phyloP scores from a whole-genome alignment of 495 filamentous ascomycete genomes.

The Pyronema omphalodes region DNA sequence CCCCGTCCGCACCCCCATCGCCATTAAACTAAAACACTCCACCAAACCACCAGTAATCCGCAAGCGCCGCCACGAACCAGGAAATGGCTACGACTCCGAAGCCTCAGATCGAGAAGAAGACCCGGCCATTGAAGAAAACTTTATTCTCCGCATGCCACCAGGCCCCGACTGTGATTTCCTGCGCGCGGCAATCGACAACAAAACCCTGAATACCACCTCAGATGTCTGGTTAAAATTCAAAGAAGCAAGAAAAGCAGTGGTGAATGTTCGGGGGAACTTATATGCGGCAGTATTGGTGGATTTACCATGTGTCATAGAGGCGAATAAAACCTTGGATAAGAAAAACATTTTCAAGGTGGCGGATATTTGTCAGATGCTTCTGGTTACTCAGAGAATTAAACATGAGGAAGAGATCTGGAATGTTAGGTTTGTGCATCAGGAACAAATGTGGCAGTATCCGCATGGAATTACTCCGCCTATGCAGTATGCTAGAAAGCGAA shows the following conservation, averaged over 20 bases:
- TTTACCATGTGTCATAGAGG: constrained; percentile 78
- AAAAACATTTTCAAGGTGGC: constrained; percentile 81
- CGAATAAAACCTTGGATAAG: constrained; percentile 91
- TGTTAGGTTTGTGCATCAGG: constrained; percentile 23
- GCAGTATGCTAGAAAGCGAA: constrained; percentile 62
- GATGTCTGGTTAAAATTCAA: constrained; percentile 67
- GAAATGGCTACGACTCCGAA: constrained; percentile 94
- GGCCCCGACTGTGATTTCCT: constrained; percentile 73
- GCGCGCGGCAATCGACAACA: constrained; percentile 47
- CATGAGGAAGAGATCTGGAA: constrained; percentile 49
- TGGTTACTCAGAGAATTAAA: constrained; percentile 52
- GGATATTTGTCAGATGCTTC: constrained; percentile 88
- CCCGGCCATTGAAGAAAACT: constrained; percentile 69
- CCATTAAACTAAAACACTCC: constrained; percentile 37
- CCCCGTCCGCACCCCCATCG: constrained; percentile 23
- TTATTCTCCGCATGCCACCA: constrained; percentile 73
- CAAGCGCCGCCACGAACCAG: constrained; percentile 28
- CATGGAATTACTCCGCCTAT: constrained; percentile 88
- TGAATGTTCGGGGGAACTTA: constrained; percentile 46
- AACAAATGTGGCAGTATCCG: constrained; percentile 53
- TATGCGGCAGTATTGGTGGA: constrained; percentile 78
- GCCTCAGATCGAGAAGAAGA: constrained; percentile 76
- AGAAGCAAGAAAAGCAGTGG: constrained; percentile 49
- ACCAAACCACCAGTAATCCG: constrained; percentile 35
- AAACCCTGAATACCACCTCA: constrained; percentile 51